phyloP scores from a whole-genome alignment of 139 green algal species.

The Volvox reticuliferus region DNA sequence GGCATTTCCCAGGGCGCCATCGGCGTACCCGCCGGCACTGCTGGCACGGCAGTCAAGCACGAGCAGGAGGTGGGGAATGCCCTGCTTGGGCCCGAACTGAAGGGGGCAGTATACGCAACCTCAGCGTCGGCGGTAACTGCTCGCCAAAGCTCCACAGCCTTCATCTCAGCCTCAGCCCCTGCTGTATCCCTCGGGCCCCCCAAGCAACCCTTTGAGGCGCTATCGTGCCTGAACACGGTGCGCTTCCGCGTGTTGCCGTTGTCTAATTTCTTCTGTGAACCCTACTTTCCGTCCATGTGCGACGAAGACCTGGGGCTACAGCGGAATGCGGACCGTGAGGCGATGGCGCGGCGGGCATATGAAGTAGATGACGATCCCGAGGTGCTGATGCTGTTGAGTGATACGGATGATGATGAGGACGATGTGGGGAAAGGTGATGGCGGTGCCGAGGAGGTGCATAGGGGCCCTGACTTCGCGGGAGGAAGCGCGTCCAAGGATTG shows the following conservation, averaged over 20 bases:
- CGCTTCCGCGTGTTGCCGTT: slow-evolving; percentile 7
- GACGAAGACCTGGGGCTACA: not conserved
- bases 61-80: not conserved
- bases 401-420: not conserved
- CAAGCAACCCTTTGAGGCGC: too few relatives aligned
- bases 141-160: not conserved
- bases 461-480: not conserved
- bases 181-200: too few relatives aligned
- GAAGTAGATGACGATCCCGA: slow-evolving; percentile 15
- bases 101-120: not conserved
- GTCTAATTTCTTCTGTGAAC: not conserved
- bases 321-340: not conserved
- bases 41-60: not conserved
- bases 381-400: not conserved
- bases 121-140: not conserved
- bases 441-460: not conserved
- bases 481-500: not conserved
- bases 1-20: too few relatives aligned
- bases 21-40: too few relatives aligned
- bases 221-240: not conserved
- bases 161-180: not conserved
- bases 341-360: not conserved
- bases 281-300: not conserved
- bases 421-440: not conserved
- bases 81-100: not conserved